Evolutionary conservation across 768 basidiomycete genomes (phyloP).

Genomic region (Russula lepida): DNA sequence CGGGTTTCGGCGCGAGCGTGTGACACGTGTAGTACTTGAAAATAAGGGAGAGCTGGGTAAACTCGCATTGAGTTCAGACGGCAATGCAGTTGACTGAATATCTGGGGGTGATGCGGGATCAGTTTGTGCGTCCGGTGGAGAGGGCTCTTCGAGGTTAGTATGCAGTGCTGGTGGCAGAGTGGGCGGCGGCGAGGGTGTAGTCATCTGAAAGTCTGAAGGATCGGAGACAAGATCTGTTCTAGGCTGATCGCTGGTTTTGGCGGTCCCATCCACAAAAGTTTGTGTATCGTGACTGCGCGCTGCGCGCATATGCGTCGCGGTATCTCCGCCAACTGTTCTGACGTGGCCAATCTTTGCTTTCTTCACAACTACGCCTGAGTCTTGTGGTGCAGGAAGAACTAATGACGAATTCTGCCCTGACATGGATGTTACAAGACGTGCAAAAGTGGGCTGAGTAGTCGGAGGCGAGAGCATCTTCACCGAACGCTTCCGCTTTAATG

Average conservation of each 20-base stretch:
- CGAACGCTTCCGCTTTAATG: slow-evolving; percentile 14
- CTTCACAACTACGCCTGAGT: neutral
- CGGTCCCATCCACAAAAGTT: neutral
- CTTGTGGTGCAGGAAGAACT: neutral
- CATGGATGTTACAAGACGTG: slow-evolving; percentile 3
- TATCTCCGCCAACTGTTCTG: slow-evolving; percentile 7
- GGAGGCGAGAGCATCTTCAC: slow-evolving; percentile 1
- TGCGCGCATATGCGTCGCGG: neutral
- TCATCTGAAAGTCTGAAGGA: neutral
- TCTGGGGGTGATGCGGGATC: neutral
- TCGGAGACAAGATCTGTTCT: neutral
- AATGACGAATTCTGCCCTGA: neutral
- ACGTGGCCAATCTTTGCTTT: slow-evolving; percentile 6
- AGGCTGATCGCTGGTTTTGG: neutral
- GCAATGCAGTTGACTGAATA: neutral
- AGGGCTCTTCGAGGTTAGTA: neutral
- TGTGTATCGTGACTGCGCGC: neutral
- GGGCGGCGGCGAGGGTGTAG: neutral
- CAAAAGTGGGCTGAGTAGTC: slow-evolving; percentile 4
- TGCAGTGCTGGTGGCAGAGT: neutral
- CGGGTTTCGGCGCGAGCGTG: slow-evolving; percentile 13
- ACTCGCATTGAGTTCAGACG: neutral
- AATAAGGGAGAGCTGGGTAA: neutral
- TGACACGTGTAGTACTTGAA: neutral
- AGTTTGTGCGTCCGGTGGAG: neutral